Base-by-base conservation (phyloP, 306 rosid genomes). In the Rosa multiflora region DNA sequence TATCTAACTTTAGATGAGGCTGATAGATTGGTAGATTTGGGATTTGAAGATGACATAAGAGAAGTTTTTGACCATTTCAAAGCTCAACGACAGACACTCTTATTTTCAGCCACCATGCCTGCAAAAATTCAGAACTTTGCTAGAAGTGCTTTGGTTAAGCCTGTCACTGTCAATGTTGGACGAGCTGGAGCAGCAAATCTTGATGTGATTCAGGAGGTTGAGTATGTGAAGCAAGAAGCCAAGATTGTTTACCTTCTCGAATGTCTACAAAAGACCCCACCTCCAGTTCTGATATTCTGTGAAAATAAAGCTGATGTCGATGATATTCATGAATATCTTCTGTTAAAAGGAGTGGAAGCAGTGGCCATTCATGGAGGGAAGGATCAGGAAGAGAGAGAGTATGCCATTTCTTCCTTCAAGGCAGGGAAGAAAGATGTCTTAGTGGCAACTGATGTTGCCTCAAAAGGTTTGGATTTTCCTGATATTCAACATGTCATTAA, bases 71-170 rank as follows among this genome's bases (percentile, higher is more conserved):
- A 91, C 85, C 97, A 94, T 77, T 92, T 94, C 67, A 92, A 94
- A 85, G 97, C 89, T 81, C 97, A 94, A 81, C 81, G 99, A 76
- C 99, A 94, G 64, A 92, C 99, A 9, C 95, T 92, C 39, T 56
- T 94, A 69, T 94, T 94, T 79, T 92, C 99, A 70, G 97, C 97
- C 40, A 94, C 99, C 72, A 94, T 94, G 99, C 99, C 97, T 0
- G 78, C 97, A 8, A 92, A 94, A 85, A 92, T 94, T 78, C 97
- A 92, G 82, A 92, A 87, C 72, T 94, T 94, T 79, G 97, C 99
- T 20, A 84, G 90, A 78, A 94, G 97, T 70, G 97, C 97, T 53
- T 81, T 94, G 80, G 99, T 94, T 73, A 90, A 88, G 74, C 90
- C 95, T 44, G 87, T 91, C 1, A 86, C 89, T 1, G 97, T 94